A percentile compares a stretch with the other conserved stretches of the same genome.
Evolutionary conservation across 208 protist species (phyloP).

Genomic region (Trypanosoma melophagium): DNA sequence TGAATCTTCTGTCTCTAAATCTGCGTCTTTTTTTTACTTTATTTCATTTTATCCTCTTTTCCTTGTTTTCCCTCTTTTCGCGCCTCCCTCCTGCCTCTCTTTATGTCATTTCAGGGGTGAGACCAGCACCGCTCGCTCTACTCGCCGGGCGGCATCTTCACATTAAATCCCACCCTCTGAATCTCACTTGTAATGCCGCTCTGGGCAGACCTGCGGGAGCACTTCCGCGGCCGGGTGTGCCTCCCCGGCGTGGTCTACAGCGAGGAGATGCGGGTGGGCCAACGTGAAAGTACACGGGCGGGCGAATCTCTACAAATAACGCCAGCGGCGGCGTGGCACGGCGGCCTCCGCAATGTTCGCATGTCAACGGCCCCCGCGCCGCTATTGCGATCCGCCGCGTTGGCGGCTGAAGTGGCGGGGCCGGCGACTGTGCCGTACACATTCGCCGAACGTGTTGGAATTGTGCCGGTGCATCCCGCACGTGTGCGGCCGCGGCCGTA

Average conservation of each 20-base stretch:
- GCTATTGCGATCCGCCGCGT: slow-evolving; percentile 1
- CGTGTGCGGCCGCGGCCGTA: slow-evolving; percentile 83
- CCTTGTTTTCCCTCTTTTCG: slow-evolving; percentile 23
- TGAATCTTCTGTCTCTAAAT: neutral
- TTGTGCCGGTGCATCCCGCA: slow-evolving; percentile 77
- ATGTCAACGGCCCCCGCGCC: slow-evolving; percentile 47
- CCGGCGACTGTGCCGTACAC: slow-evolving; percentile 88
- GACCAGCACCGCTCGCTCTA: too few species aligned
- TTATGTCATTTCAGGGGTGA: slow-evolving; percentile 2
- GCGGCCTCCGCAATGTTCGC: slow-evolving; percentile 71
- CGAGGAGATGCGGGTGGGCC: slow-evolving; percentile 34
- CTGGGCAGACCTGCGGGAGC: slow-evolving; percentile 29
- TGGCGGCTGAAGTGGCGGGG: slow-evolving; percentile 15
- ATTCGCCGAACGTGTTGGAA: slow-evolving; percentile 80
- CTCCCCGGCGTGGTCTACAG: slow-evolving; percentile 84
- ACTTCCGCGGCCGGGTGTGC: slow-evolving; percentile 30
- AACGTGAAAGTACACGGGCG: neutral
- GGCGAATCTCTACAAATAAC: neutral
- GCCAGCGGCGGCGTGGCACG: slow-evolving; percentile 30
- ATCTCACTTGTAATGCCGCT: neutral
- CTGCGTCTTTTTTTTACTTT: slow-evolving; percentile 1
- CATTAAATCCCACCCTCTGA: too few species aligned
- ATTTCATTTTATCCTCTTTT: slow-evolving; percentile 18
- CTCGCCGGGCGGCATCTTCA: too few species aligned
- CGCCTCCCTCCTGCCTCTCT: slow-evolving; percentile 13